Evolutionary conservation across 73 alveolate genomes (phyloP).

Genomic region (Halteria grandinella): DNA sequence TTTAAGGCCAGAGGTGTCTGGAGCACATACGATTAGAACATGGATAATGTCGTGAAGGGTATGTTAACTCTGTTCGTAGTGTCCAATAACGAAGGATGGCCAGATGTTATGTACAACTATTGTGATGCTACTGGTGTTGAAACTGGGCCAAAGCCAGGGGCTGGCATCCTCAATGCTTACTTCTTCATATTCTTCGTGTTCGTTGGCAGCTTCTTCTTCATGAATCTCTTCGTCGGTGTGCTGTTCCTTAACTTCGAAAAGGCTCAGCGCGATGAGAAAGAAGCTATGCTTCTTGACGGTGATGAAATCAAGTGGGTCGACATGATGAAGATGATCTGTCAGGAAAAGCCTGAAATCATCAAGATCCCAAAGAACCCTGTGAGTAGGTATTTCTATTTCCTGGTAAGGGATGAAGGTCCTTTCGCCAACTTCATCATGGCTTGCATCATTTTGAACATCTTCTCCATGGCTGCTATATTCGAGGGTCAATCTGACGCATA

Average conservation of each 20-base stretch:
- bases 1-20: conserved; percentile 62
- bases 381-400: conserved; percentile 21
- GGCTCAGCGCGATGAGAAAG: conserved; percentile 78
- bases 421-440: conserved; percentile 82
- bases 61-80: conserved; percentile 83
- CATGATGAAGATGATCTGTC: conserved; percentile 50
- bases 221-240: conserved; percentile 94
- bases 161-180: conserved; percentile 19
- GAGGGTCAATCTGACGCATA: conserved; percentile 69
- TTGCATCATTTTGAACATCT: conserved; percentile 78
- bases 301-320: conserved; percentile 76
- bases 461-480: conserved; percentile 80
- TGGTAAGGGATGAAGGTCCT: conserved; percentile 46
- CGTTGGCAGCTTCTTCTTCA: conserved; percentile 84
- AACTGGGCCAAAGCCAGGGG: conserved; percentile 26
- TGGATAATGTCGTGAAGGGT: conserved; percentile 85
- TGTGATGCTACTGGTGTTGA: conserved; percentile 62
- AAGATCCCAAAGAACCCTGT: conserved; percentile 57
- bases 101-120: conserved; percentile 80
- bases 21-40: conserved; percentile 70
- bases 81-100: conserved; percentile 94
- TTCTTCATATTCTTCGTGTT: conserved; percentile 83
- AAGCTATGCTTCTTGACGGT: conserved; percentile 48
- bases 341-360: conserved; percentile 36
- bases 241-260: conserved; percentile 86